phyloP scores from a whole-genome alignment of 768 basidiomycete genomes.

The Amanita muscaria region DNA sequence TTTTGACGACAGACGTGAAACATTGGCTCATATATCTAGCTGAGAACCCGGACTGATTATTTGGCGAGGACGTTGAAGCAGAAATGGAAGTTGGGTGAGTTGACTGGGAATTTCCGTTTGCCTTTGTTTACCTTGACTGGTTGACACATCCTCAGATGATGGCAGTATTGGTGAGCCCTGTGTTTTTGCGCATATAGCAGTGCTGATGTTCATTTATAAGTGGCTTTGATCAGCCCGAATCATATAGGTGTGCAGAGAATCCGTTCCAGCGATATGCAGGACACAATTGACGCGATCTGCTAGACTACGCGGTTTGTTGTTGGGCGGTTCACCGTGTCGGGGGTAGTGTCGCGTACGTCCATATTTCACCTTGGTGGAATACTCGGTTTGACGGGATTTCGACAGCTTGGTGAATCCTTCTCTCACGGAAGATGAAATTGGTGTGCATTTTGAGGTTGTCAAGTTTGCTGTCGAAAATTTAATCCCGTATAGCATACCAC shows the following conservation, averaged over 20 bases:
- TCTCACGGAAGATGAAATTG: not conserved
- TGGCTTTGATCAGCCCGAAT: not conserved
- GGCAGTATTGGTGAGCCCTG: not conserved
- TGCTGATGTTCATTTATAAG: not conserved
- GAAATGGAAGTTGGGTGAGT: not conserved
- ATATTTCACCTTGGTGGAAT: slow-evolving; percentile 31
- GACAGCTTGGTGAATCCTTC: not conserved
- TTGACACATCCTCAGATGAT: not conserved
- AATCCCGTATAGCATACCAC: not conserved
- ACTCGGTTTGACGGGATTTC: slow-evolving; percentile 29
- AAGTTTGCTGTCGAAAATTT: too few relatives aligned
- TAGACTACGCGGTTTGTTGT: slow-evolving; percentile 38
- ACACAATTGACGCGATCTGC: not conserved
- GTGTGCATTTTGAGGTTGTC: too few relatives aligned
- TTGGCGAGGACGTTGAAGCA: not conserved
- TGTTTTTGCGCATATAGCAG: not conserved
- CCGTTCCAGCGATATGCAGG: not conserved
- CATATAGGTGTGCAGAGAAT: not conserved
- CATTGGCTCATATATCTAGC: not conserved
- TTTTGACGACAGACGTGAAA: too few relatives aligned
- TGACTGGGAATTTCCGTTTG: not conserved
- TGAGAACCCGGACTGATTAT: not conserved
- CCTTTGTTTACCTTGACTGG: not conserved
- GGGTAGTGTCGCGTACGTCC: slow-evolving; percentile 39
- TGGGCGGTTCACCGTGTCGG: slow-evolving; percentile 48